Conservation (phyloP, 768 basidiomycete species). For the Suillus spraguei region DNA sequence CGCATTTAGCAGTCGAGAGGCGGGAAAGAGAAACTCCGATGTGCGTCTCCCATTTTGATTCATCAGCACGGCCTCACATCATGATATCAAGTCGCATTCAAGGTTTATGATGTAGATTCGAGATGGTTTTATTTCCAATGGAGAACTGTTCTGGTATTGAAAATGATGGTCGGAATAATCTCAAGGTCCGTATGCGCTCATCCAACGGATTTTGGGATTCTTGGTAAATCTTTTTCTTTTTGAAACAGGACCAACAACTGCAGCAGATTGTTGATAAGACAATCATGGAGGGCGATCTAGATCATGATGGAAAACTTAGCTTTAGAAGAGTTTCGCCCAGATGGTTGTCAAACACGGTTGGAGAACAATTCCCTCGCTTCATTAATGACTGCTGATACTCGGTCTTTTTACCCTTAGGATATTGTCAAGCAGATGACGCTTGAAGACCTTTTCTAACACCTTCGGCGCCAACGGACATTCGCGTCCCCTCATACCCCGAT, state of each 20-base stretch:
- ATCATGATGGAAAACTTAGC: slow-evolving; percentile 95
- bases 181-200: slow-evolving; percentile 63
- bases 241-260: slow-evolving; percentile 86
- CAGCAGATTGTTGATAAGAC: slow-evolving; percentile 99
- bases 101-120: slow-evolving; percentile 99
- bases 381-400: slow-evolving; percentile 6
- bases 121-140: slow-evolving; percentile 97
- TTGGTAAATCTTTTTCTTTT: background rate
- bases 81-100: slow-evolving; percentile 84
- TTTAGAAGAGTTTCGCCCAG: slow-evolving; percentile 95
- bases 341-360: slow-evolving; percentile 97
- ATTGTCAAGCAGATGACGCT: slow-evolving; percentile 99
- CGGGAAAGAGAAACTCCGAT: slow-evolving; percentile 95
- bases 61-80: slow-evolving; percentile 10
- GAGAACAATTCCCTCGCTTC: slow-evolving; percentile 24
- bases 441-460: slow-evolving; percentile 67
- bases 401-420: slow-evolving; percentile 56
- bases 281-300: slow-evolving; percentile 99
- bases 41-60: slow-evolving; percentile 49
- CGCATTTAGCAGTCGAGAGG: slow-evolving; percentile 96
- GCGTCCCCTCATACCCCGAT: slow-evolving; percentile 3
- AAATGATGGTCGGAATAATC: slow-evolving; percentile 99
- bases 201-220: background rate
- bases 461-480: background rate
- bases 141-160: slow-evolving; percentile 95